These are phyloP conservation scores for Discostella stelligera DNA, from an alignment of 352 stramenopile species.

Conservation along the genomic window DNA sequence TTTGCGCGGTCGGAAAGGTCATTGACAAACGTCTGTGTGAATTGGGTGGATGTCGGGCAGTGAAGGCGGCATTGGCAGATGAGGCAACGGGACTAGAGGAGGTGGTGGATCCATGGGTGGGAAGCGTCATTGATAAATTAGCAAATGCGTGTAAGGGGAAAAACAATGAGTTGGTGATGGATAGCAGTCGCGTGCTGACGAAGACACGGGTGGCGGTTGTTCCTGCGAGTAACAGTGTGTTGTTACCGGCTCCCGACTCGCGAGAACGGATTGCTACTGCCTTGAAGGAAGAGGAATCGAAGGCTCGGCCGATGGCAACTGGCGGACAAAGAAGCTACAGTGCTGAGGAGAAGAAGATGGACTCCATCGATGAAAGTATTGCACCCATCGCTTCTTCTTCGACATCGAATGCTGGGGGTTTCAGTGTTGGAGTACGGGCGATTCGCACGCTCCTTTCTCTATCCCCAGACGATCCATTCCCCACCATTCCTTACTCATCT, in stretches of 20 bases:
- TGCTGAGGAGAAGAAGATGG: slow-evolving; percentile 68
- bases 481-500: slow-evolving; percentile 36
- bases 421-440: slow-evolving; percentile 37
- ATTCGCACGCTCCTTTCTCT: slow-evolving; percentile 50
- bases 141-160: slow-evolving; percentile 41
- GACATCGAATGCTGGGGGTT: background rate
- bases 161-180: background rate
- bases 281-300: background rate
- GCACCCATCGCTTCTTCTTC: background rate
- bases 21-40: slow-evolving; percentile 88
- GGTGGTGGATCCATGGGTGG: slow-evolving; percentile 90
- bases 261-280: background rate
- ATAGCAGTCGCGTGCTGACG: background rate
- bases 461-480: slow-evolving; percentile 22
- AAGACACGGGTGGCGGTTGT: background rate
- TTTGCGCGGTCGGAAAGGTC: slow-evolving; percentile 89
- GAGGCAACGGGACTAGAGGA: slow-evolving; percentile 91
- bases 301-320: background rate
- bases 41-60: slow-evolving; percentile 85
- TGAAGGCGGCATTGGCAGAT: slow-evolving; percentile 83
- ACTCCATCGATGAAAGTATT: slow-evolving; percentile 23
- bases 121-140: slow-evolving; percentile 55
- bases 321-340: background rate
- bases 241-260: background rate
- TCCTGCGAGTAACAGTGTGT: background rate